Evolutionary conservation across 352 stramenopile species (phyloP).

Genomic region (Saprolegnia diclina): DNA sequence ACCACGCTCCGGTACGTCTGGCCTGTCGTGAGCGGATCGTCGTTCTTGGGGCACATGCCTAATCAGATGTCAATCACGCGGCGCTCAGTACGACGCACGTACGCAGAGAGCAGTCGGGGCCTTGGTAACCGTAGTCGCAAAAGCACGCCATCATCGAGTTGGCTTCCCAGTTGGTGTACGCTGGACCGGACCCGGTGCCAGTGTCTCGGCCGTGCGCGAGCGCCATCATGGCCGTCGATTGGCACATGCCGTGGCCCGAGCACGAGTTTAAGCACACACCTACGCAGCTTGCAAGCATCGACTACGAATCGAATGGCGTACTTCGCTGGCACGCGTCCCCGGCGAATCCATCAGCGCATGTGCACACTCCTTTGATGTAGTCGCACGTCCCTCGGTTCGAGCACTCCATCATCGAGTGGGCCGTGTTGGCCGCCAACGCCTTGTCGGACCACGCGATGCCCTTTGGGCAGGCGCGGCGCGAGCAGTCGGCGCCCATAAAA

Average conservation of each 20-base stretch:
- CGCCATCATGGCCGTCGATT: constrained; percentile 45
- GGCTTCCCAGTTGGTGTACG: constrained; percentile 84
- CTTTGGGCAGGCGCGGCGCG: constrained; percentile 54
- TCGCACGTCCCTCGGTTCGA: constrained; percentile 62
- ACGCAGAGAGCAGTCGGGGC: constrained; percentile 79
- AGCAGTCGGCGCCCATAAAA: constrained; percentile 68
- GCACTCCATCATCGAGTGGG: constrained; percentile 50
- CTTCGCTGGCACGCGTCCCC: constrained; percentile 53
- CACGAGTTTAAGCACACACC: constrained; percentile 55
- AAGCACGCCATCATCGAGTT: constrained; percentile 67
- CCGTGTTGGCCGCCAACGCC: constrained; percentile 47
- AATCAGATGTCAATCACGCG: neutral
- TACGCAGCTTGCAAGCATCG: constrained; percentile 20
- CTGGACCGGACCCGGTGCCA: constrained; percentile 41
- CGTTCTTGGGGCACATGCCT: constrained; percentile 83
- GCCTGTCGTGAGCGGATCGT: constrained; percentile 72
- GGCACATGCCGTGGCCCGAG: constrained; percentile 57
- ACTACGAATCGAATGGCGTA: constrained; percentile 29
- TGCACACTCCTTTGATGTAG: constrained; percentile 53
- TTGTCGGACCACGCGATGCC: constrained; percentile 77
- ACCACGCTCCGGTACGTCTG: constrained; percentile 59
- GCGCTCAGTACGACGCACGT: neutral
- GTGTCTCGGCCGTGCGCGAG: constrained; percentile 44
- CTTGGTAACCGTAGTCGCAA: constrained; percentile 78
- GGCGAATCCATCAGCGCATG: constrained; percentile 50